Evolutionary conservation across 2,329 filamentous ascomycete species (phyloP).

Genomic region (Curvularia lunata): DNA sequence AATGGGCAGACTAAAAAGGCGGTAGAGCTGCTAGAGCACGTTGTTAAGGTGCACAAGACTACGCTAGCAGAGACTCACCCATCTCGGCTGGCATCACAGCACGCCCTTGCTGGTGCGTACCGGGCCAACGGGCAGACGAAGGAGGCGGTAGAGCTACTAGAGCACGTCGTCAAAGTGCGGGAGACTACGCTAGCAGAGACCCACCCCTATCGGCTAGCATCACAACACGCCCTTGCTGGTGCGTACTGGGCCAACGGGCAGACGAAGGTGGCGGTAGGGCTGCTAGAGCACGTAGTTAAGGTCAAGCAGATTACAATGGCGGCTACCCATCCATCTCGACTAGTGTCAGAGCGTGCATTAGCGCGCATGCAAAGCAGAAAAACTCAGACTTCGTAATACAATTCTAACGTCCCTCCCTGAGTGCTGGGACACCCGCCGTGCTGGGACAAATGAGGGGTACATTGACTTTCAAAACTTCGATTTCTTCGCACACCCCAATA

Average conservation of each 20-base stretch:
- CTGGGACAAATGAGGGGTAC: no score
- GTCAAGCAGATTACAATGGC: no score
- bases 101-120: no score
- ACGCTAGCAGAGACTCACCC: constrained; percentile 5
- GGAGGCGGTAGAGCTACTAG: constrained; percentile 13
- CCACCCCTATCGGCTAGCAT: constrained; percentile 17
- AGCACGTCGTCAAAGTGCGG: constrained; percentile 15
- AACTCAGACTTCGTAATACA: no score
- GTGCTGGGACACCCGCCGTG: no score
- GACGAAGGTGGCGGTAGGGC: constrained; percentile 10
- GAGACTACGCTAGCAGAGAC: constrained; percentile 12
- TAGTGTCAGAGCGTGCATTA: no score
- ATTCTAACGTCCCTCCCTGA: not conserved
- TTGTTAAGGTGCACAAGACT: constrained; percentile 10
- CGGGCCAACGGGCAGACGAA: not conserved
- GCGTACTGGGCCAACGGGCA: constrained; percentile 1
- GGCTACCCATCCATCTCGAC: no score
- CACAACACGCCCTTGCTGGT: constrained; percentile 15
- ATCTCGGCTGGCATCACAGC: no score
- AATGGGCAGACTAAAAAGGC: constrained; percentile 4
- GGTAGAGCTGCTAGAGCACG: constrained; percentile 17
- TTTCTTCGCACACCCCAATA: no score
- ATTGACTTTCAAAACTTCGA: no score
- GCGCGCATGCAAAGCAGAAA: no score
- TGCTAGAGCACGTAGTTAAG: constrained; percentile 18